Base-by-base conservation (phyloP, 345 rosid genomes). In the Raphanus sativus region DNA sequence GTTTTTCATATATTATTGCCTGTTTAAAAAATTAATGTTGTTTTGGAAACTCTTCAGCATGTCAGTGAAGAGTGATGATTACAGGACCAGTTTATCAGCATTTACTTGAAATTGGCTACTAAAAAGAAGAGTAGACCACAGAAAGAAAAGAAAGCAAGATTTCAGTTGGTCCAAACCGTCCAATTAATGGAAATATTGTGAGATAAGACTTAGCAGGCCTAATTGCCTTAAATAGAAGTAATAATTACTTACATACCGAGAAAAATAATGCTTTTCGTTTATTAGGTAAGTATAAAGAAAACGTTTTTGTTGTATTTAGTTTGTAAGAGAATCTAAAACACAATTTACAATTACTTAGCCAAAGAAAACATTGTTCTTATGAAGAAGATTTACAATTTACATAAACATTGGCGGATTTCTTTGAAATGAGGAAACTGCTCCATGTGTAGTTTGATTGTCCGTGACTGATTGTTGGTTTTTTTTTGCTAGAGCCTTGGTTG, bases 41-140 rank as follows among this genome's bases (percentile, higher is more conserved):
- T 25, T 54, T 63, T 54, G 13, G 54, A 59, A 45, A 76, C 60
- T 4, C 62, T 77, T 63, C 73, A 66, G 81, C 56, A 48, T 45
- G 36, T 59, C 73, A 72, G 62, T 65, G 78, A 79, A 61, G 75
- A 38, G 89, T 89, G 85, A 91, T 89, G 90, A 88, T 89, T 89
- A 82, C 76, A 80, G 81, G 83, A 81, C 83, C 90, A 86, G 91
- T 78, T 85, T 76, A 77, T 28, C 67, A 24, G 74, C 66, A 65
- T 15, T 67, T 29, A 61, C 59, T 69, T 60, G 15, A 69, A 72
- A 69, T 62, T 28, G 69, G 40, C 55, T 70, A 77, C 32, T 32
- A 10, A 64, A 77, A 80, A 67, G 52, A 70, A 38, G 70, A 73
- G 75, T 61, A 75, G 79, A 69, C 78, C 74, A 81, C 55, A 71